A percentile compares a stretch with the other conserved stretches of the same genome.
phyloP scores from a whole-genome alignment of 768 basidiomycete genomes.

The Phlegmacium glaucopus region DNA sequence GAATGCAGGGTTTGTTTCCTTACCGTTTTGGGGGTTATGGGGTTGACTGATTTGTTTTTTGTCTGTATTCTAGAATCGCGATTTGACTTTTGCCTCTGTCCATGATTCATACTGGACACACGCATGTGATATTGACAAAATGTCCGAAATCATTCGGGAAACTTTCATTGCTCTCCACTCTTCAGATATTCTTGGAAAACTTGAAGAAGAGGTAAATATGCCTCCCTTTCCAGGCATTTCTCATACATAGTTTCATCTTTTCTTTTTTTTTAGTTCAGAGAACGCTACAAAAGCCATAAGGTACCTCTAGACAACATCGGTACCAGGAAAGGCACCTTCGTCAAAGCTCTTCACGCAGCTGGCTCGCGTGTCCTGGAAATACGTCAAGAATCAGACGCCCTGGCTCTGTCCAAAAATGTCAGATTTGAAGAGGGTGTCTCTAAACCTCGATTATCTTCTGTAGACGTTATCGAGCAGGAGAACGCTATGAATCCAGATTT shows the following conservation, averaged over 20 bases:
- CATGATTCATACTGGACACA: slow-evolving; percentile 99
- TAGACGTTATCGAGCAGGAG: too few species aligned
- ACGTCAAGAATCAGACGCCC: too few species aligned
- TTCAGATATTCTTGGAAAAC: slow-evolving; percentile 72
- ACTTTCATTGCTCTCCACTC: slow-evolving; percentile 91
- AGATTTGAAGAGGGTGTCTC: too few species aligned
- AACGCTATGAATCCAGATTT: too few species aligned
- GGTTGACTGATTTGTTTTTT: slow-evolving; percentile 4
- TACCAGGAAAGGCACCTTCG: slow-evolving; percentile 19
- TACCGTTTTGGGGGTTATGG: not conserved
- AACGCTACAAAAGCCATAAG: slow-evolving; percentile 74
- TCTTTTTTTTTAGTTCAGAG: slow-evolving; percentile 50
- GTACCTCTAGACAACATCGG: slow-evolving; percentile 54
- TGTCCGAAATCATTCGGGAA: slow-evolving; percentile 30
- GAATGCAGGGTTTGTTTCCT: slow-evolving; percentile 44
- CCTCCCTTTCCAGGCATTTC: slow-evolving; percentile 3
- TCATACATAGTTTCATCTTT: not conserved
- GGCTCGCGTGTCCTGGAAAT: slow-evolving; percentile 21
- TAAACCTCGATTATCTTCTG: too few species aligned
- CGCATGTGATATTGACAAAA: slow-evolving; percentile 55
- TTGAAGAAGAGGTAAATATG: slow-evolving; percentile 52
- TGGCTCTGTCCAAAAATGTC: too few species aligned
- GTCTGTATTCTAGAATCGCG: slow-evolving; percentile 47
- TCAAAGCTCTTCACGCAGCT: slow-evolving; percentile 39
- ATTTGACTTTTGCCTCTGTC: slow-evolving; percentile 84